Evolutionary conservation across 2,329 filamentous ascomycete genomes (phyloP).

Genomic region (Fusarium xylarioides): DNA sequence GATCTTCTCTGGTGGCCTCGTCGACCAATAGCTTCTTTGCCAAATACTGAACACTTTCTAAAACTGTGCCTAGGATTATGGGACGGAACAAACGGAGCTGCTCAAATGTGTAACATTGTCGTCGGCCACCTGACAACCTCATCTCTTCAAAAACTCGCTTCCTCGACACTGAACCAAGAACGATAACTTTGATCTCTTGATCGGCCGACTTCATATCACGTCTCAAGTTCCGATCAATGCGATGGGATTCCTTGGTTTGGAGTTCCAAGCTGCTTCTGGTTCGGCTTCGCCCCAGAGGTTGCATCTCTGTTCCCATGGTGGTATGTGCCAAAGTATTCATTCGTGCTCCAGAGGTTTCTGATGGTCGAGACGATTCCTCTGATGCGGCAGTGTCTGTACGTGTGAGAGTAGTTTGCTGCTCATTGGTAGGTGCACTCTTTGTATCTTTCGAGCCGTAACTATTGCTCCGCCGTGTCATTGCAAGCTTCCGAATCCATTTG

Average conservation of each 20-base stretch:
- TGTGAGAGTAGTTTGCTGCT: fast-evolving
- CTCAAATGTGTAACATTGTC: neutral
- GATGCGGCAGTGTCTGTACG: neutral
- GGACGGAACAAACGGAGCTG: neutral
- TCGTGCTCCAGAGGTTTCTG: fast-evolving
- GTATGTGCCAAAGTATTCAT: too few species aligned
- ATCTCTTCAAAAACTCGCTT: neutral
- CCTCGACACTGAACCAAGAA: neutral
- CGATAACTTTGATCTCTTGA: neutral
- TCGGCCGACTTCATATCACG: fast-evolving
- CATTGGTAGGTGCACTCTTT: fast-evolving
- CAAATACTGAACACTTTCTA: neutral
- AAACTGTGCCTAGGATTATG: neutral
- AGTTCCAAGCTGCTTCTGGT: neutral
- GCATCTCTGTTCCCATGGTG: neutral
- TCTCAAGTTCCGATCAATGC: neutral
- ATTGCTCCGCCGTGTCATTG: neutral
- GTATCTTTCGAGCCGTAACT: neutral
- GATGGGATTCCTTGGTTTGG: neutral
- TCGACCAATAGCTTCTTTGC: neutral
- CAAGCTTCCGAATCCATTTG: neutral
- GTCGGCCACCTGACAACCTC: neutral
- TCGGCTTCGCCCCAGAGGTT: neutral
- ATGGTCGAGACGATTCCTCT: fast-evolving
- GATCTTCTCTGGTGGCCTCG: fast-evolving